These are phyloP conservation scores for Solanum commersonii DNA, from an alignment of 257 asterid genomes.

Conservation along the genomic window DNA sequence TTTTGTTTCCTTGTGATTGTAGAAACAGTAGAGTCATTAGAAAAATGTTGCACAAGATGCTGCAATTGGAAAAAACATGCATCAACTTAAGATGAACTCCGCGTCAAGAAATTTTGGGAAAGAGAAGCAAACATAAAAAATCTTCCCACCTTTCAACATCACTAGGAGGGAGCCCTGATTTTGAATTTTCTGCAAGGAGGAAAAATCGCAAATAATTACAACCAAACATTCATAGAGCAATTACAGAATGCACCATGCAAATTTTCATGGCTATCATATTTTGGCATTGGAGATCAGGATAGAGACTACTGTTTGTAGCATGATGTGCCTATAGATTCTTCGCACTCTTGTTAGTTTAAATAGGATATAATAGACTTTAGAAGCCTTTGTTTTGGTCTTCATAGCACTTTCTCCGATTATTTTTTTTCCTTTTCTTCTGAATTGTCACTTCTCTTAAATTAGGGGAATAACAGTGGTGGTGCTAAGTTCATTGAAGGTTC, in stretches of 20 bases:
- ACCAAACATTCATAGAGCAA: not conserved
- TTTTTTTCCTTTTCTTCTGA: not conserved
- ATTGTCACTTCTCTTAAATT: not conserved
- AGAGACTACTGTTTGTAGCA: not conserved
- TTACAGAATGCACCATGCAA: not conserved
- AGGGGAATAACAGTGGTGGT: not conserved
- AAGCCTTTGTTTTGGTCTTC: not conserved
- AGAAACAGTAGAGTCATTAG: not conserved
- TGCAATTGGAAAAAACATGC: not conserved
- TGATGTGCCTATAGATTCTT: not conserved
- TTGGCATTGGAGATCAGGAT: not conserved
- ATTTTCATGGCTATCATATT: not conserved
- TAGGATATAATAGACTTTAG: not conserved
- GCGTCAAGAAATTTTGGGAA: not conserved
- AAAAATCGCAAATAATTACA: not conserved
- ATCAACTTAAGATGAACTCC: not conserved
- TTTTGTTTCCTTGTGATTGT: not conserved
- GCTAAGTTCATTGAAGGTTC: not conserved
- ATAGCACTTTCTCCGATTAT: not conserved
- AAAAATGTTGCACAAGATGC: not conserved
- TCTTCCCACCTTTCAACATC: constrained; percentile 75
- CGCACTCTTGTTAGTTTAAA: not conserved
- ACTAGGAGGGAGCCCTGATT: constrained; percentile 60
- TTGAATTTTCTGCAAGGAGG: constrained; percentile 52
- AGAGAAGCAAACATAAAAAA: not conserved